Evolutionary conservation across 2,329 filamentous ascomycete genomes (phyloP).

Genomic region (Davidsoniella australis): DNA sequence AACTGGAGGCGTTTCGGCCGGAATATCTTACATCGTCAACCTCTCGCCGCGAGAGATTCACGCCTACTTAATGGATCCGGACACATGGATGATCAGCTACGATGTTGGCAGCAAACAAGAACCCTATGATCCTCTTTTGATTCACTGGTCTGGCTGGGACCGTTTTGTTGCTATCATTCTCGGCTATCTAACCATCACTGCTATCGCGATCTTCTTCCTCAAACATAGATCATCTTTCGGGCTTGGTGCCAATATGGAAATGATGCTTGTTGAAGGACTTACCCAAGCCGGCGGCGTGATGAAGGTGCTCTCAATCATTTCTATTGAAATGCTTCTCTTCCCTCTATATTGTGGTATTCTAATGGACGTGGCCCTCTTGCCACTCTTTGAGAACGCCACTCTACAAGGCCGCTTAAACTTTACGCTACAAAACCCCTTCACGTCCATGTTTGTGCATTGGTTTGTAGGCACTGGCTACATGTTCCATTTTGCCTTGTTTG

Average conservation of each 20-base stretch:
- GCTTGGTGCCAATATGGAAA: constrained; percentile 49
- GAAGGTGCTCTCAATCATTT: constrained; percentile 96
- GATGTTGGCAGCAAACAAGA: constrained; percentile 23
- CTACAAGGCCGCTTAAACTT: constrained; percentile 64
- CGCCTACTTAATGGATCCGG: constrained; percentile 26
- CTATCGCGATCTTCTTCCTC: constrained; percentile 64
- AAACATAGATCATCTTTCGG: constrained; percentile 38
- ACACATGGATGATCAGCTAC: constrained; percentile 42
- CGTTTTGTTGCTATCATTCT: constrained; percentile 55
- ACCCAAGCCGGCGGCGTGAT: constrained; percentile 91
- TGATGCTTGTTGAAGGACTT: constrained; percentile 61
- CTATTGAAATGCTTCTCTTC: constrained; percentile 97
- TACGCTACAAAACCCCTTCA: constrained; percentile 61
- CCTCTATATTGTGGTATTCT: constrained; percentile 88
- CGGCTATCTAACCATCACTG: constrained; percentile 64
- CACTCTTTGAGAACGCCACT: constrained; percentile 70
- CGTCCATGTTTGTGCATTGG: constrained; percentile 94
- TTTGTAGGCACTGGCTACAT: constrained; percentile 98
- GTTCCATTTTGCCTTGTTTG: constrained; percentile 98
- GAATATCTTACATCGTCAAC: background rate
- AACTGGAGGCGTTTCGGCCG: background rate
- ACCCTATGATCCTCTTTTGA: constrained; percentile 35
- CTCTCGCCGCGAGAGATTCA: constrained; percentile 10
- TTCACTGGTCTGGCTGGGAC: constrained; percentile 50
- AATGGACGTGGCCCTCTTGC: constrained; percentile 73